Evolutionary conservation across 164 flowering plant species (phyloP).

Genomic region (Sedum album): DNA sequence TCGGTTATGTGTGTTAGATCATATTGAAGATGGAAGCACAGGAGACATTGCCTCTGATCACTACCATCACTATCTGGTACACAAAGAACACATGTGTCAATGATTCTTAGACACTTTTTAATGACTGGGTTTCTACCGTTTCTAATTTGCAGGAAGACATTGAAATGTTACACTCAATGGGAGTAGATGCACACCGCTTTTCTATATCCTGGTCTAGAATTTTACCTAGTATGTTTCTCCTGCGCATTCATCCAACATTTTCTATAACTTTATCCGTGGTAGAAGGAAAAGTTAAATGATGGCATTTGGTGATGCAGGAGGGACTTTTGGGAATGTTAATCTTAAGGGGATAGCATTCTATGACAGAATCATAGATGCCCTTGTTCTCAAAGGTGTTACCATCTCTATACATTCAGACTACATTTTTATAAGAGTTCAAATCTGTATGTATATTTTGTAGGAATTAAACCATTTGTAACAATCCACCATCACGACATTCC

Average conservation of each 20-base stretch:
- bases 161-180: conserved; percentile 20
- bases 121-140: neutral
- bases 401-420: neutral
- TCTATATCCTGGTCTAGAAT: conserved; percentile 38
- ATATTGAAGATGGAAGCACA: conserved; percentile 13
- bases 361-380: conserved; percentile 29
- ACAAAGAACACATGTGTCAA: neutral
- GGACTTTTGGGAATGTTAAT: conserved; percentile 36
- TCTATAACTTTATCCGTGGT: neutral
- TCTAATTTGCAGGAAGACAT: conserved; percentile 24
- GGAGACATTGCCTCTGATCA: conserved; percentile 27
- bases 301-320: conserved; percentile 16
- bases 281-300: neutral
- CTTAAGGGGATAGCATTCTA: conserved; percentile 32
- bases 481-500: conserved; percentile 38
- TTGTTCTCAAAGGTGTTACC: conserved; percentile 24
- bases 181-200: conserved; percentile 27
- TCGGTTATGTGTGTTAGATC: neutral
- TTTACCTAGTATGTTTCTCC: conserved; percentile 16
- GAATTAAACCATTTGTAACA: conserved; percentile 45
- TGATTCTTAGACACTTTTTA: neutral
- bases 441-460: conserved; percentile 13
- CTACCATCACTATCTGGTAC: conserved; percentile 27
- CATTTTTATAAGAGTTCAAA: neutral
- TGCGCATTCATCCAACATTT: too few relatives aligned